Base-by-base conservation (phyloP, 2,329 filamentous ascomycete genomes). In the Ciborinia camelliae region DNA sequence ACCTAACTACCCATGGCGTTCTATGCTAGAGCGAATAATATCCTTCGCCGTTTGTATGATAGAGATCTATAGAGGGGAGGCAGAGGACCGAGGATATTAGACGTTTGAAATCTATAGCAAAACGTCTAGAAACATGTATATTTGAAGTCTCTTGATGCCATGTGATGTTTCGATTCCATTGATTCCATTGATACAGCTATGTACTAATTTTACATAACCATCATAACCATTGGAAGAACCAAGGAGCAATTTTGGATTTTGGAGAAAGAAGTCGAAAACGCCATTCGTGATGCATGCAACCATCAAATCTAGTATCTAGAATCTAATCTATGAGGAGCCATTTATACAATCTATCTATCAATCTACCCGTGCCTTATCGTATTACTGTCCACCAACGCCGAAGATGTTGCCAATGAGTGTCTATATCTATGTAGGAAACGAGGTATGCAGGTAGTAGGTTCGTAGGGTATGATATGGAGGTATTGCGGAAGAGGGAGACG, bases 301-400 rank as follows among this genome's bases (percentile, higher is more conserved):
- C 30, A 37, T 50, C 15, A 18, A 54, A 57, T 63, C 50, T 62
- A 55, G 37, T 23, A 57, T 57, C 55, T 53, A 53, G 30, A 20
- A n/a, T 37, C 50, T 59, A 47, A 26, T 59, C 55, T 59, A 58
- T 45, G 39, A 35, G 20, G 7, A 58, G 26, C 26, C 59, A 62
- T 51, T 35, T 14, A 61, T 28, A 32, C 30, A 50, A 26, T 59
- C 30, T 59, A 48, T 59, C 47, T 26, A 59, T 8, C 14, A 35
- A 30, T 47, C n/a, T 35, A 37, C 35, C 28, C 41, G 41, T 26
- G 18, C 3, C 39, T n/a, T 35, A 47, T 59, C 8, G 8, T 45
- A n/a, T n/a, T n/a, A n/a, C n/a, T 35, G 20, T 48, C 28, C 30
- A 59, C 28, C 43, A 47, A 59, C 55, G 55, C 41, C 55, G 55